Percentiles rank a stretch among this genome's conserved stretches.
Conservation (phyloP, 257 asterid species). For the Nicotiana otophora region DNA sequence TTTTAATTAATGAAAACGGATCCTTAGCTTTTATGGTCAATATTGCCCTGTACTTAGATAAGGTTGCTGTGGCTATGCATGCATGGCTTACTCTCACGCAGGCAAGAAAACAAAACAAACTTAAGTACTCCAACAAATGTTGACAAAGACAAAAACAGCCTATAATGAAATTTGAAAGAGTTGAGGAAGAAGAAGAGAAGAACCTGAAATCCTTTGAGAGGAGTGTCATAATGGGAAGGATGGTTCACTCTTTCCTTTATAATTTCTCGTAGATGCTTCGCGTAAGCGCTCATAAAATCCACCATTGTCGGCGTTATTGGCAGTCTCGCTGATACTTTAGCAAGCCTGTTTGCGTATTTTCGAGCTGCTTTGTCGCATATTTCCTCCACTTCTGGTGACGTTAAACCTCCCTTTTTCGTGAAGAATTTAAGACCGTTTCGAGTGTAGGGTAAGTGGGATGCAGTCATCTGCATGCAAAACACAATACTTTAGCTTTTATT, state of each 20-base stretch:
- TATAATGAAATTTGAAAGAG: neutral
- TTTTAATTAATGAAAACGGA: neutral
- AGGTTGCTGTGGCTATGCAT: conserved; percentile 17
- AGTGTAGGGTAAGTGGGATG: conserved; percentile 92
- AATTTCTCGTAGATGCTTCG: conserved; percentile 61
- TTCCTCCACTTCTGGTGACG: conserved; percentile 70
- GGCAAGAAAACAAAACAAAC: neutral
- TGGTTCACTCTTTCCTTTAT: conserved; percentile 74
- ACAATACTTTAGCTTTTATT: neutral
- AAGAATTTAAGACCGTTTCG: conserved; percentile 83
- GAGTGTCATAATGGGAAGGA: conserved; percentile 60
- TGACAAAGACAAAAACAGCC: neutral
- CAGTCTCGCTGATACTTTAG: conserved; percentile 55
- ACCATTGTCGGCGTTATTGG: conserved; percentile 37
- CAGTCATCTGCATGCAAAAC: conserved; percentile 64
- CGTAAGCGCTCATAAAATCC: conserved; percentile 72
- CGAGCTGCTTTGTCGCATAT: conserved; percentile 75
- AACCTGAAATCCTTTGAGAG: conserved; percentile 85
- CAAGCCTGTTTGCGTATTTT: conserved; percentile 58
- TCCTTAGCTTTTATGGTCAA: neutral
- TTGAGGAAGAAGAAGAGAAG: neutral
- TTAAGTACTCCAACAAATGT: neutral
- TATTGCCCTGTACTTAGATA: conserved; percentile 3
- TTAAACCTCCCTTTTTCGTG: conserved; percentile 77
- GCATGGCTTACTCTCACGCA: conserved; percentile 2